Evolutionary conservation across 2,329 filamentous ascomycete species (phyloP), one percentile per base, ranked within the genome.

Genomic region (Fusarium sp.): DNA sequence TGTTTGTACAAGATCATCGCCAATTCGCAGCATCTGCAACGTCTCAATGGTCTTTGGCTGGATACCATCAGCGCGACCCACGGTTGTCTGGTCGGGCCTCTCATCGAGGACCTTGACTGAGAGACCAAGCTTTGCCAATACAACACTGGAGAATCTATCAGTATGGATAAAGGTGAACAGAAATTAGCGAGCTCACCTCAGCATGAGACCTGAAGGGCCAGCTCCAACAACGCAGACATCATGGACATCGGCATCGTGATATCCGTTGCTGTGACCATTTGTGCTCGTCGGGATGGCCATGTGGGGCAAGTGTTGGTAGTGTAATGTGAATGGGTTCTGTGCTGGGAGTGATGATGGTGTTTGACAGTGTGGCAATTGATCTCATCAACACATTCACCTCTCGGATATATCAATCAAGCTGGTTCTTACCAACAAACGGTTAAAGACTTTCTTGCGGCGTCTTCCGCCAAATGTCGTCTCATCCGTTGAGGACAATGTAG

Each of bases 41-140:
- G 92, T 94, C 83, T 94, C 92, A 75, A 94, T 93, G 1, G 92
- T 92, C 82, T 94, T 94, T 48, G 92, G 92, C 77, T 94, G 92
- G 58, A 94, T 85, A 38, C 92, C 92, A 80, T 94, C 92, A 67
- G 92, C 92, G 81, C 83, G 82, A 76, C 92, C 92, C 10, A 91
- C 91, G 8, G 89, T 85, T 4, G 93, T 94, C 77, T 89, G 89
- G 76, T 92, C 88, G 32, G 88, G 84, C 68, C 92, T 85, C 78
- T 94, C 91, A 82, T 94, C 92, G 51, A 94, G 84, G 48, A 94
- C 86, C 42, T 87, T 86, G 9, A 89, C 87, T 62, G 89, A 89
- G 76, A 94, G 89, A 20, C 92, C 92, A 77, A 89, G 92, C 10
- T 91, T 87, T 24, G 88, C 87, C 34, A 94, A 84, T 70, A 85